These are phyloP conservation scores for Pachysolen tannophilus DNA, from an alignment of 805 yeast species.

Conservation along the genomic window DNA sequence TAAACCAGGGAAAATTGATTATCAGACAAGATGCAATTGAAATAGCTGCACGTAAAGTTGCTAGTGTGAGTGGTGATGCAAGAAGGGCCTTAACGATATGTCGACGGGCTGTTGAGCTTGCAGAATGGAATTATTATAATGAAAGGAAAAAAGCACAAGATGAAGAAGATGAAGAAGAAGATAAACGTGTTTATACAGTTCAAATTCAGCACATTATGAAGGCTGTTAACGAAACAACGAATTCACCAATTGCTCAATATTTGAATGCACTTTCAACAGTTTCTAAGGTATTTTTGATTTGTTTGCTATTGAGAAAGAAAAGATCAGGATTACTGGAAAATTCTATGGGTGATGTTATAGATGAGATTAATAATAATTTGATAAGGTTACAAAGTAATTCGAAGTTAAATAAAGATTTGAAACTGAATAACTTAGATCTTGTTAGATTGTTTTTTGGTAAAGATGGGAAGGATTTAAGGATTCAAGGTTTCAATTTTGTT, in stretches of 20 bases:
- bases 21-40: conserved; percentile 71
- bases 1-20: conserved; percentile 31
- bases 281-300: conserved; percentile 65
- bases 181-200: conserved; percentile 42
- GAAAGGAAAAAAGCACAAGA: conserved; percentile 20
- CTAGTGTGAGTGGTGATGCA: conserved; percentile 96
- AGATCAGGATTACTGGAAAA: conserved; percentile 68
- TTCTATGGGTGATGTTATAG: conserved; percentile 66
- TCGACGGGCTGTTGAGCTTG: conserved; percentile 82
- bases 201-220: conserved; percentile 66
- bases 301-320: conserved; percentile 53
- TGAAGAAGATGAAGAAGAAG: conserved; percentile 19
- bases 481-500: conserved; percentile 52
- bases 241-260: conserved; percentile 60
- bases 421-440: conserved; percentile 16
- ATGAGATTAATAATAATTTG: conserved; percentile 50
- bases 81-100: conserved; percentile 85
- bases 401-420: conserved; percentile 14
- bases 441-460: conserved; percentile 18
- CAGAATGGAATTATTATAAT: conserved; percentile 57
- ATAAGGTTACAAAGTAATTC: conserved; percentile 4
- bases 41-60: conserved; percentile 89
- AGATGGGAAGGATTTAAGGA: conserved; percentile 24
- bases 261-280: conserved; percentile 55
- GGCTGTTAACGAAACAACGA: conserved; percentile 74